Base-by-base conservation (phyloP, 805 yeast species). In the Nakazawaea ishiwadae region DNA sequence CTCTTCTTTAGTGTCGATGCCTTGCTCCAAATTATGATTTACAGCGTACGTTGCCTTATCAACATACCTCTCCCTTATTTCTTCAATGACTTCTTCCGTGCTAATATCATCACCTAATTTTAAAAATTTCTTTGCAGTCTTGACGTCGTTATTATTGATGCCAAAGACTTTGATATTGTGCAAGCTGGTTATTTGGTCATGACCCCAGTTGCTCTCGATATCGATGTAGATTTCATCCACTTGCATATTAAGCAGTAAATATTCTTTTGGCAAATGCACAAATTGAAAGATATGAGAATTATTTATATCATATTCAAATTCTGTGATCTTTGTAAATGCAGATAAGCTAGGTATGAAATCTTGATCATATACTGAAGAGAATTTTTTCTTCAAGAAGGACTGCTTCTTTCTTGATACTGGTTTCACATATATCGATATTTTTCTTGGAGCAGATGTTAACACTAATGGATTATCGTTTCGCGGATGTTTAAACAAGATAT, bases 171-270 rank as follows among this genome's bases (percentile, higher is more conserved):
- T 35, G 12, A 45, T 11, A 17, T 35, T 35, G 15, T 45, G 39
- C 20, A 45, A 30, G n/a, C 33, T 35, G 10, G 41, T 42, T 12
- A 37, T 12, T 18, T 23, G 21, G 3, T 37, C 37, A 27, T 45
- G 36, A 11, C 48, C 48, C 48, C 48, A 45, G 24, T 45, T 45
- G 16, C 37, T 20, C 15, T 45, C 42, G 5, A 45, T 34, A 14
- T 37, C 44, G 8, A 45, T 16, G 14, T 42, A 38, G 4, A 45
- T 24, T n/a, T 42, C 41, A 10, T 14, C 12, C 10, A 42, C 26
- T 6, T 36, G 39, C 10, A 44, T 34, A 11, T 39, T 23, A 26
- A 44, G 17, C 21, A 8, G 17, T 19, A 30, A 17, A 21, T 35
- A 44, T 29, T 38, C 31, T 18, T 31, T 27, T 11, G 46, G 46